Base-by-base conservation (phyloP, 1,284 basidiomycete species). In the Austroboletus rostrupii region DNA sequence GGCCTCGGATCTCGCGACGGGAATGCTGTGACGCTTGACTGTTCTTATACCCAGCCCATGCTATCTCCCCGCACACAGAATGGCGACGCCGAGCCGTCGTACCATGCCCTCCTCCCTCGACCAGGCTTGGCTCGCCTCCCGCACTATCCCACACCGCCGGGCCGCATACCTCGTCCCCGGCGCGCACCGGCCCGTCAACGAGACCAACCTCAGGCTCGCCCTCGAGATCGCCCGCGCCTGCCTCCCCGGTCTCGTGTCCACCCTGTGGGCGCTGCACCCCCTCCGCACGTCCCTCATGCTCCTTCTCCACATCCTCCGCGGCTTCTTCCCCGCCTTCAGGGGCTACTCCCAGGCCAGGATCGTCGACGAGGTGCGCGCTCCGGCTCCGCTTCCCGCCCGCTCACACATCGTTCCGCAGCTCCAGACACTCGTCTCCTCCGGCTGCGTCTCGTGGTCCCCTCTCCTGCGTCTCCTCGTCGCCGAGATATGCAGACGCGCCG, bases 331-430 rank as follows among this genome's bases (percentile, higher is more conserved):
- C 37, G 87, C 87, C 12, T 85, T 86, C 66, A 79, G 85, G 69
- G 83, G 86, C 51, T 90, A 88, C 72, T 89, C 88, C 12, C 88
- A 90, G 73, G 87, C 87, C 45, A 69, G 87, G 65, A 86, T 90
- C 57, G 80, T 90, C 54, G 84, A 90, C 68, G 86, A 90, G 78
- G 87, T 85, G 50, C 48, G 78, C 64, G 41, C 16, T 17, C 28
- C 16, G 20, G 5, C 21, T 37, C 39, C 23, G 2, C 16, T 21
- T 13, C 16, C 29, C 13, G 11, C 14, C 26, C 33, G 17, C 33
- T 41, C 52, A 53, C 53, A 14, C 48, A 31, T 46, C 29, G 43
- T 52, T 54, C 41, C 52, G 54, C 59, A 90, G 87, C 69, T 90
- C 43, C 87, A 88, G 65, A 70, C 74, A 41, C 57, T 85, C 54